These are phyloP conservation scores for Ophiostoma angusticollis DNA, from an alignment of 2,329 filamentous ascomycete genomes.

Conservation along the genomic window DNA sequence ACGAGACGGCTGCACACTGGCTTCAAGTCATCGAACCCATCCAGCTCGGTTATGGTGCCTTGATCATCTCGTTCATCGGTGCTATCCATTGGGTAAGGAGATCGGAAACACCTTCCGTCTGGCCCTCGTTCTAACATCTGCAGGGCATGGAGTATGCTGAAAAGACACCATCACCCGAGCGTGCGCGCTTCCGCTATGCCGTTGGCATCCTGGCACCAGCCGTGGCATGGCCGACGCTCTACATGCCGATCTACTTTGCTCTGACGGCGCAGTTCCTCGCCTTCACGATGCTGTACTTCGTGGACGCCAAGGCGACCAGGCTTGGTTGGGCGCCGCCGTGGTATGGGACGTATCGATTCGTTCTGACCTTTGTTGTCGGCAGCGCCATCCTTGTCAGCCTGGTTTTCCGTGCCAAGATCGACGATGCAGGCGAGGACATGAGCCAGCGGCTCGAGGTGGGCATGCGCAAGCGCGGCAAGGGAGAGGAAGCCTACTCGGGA, in stretches of 20 bases:
- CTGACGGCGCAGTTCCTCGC: conserved; percentile 75
- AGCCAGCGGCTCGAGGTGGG: conserved; percentile 24
- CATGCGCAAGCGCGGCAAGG: conserved; percentile 19
- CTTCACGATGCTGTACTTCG: conserved; percentile 78
- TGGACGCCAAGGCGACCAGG: conserved; percentile 59
- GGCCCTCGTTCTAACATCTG: neutral
- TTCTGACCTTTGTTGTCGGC: conserved; percentile 82
- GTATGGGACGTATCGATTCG: conserved; percentile 85
- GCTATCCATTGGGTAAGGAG: conserved; percentile 67
- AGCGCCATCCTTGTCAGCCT: conserved; percentile 67
- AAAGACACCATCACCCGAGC: conserved; percentile 44
- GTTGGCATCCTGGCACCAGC: conserved; percentile 68
- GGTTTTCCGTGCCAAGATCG: conserved; percentile 69
- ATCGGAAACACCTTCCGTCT: neutral
- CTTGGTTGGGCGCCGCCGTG: conserved; percentile 70
- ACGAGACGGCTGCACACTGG: conserved; percentile 57
- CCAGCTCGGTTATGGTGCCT: conserved; percentile 81
- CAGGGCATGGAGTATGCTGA: conserved; percentile 68
- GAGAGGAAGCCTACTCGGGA: conserved; percentile 21
- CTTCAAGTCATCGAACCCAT: conserved; percentile 70
- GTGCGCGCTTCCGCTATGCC: conserved; percentile 70
- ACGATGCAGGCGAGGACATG: conserved; percentile 24
- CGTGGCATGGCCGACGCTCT: conserved; percentile 78
- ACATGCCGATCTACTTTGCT: conserved; percentile 74
- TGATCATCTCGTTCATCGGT: conserved; percentile 87